Percentiles rank a stretch among this genome's conserved stretches.
phyloP scores from a whole-genome alignment of 1,284 basidiomycete genomes.

The Cerioporus squamosus region DNA sequence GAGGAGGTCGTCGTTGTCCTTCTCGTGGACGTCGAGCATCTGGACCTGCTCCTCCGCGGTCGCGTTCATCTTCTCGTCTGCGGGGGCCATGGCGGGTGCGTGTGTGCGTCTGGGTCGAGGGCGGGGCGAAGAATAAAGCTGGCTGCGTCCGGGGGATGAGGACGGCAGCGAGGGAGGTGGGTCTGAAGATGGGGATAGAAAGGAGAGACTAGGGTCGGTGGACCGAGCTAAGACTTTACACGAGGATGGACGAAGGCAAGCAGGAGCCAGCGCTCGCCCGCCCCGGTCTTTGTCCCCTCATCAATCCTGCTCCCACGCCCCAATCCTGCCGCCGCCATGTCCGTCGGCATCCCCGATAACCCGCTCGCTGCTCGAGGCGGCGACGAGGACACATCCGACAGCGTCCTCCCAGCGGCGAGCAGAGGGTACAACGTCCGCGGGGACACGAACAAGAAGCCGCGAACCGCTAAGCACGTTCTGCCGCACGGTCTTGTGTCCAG shows the following conservation, averaged over 20 bases:
- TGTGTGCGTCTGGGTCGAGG: neutral
- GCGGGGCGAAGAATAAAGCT: neutral
- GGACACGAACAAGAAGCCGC: too few species aligned
- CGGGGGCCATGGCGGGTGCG: constrained; percentile 17
- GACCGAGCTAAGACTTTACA: constrained; percentile 10
- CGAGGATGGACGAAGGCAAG: constrained; percentile 9
- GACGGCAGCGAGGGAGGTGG: neutral
- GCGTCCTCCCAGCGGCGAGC: too few species aligned
- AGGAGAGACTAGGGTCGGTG: constrained; percentile 31
- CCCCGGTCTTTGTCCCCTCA: neutral
- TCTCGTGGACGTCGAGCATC: constrained; percentile 35
- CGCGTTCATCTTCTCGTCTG: constrained; percentile 25
- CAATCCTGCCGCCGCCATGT: neutral
- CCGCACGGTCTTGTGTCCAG: too few species aligned
- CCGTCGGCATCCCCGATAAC: neutral
- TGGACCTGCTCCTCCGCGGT: constrained; percentile 28
- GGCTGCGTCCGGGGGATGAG: constrained; percentile 1
- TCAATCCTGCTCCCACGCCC: constrained; percentile 10
- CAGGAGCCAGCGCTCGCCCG: neutral
- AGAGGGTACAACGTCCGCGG: too few species aligned
- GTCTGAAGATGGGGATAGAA: constrained; percentile 2
- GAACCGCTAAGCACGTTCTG: too few species aligned
- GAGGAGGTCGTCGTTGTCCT: constrained; percentile 37
- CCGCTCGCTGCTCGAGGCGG: neutral
- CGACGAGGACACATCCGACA: neutral